Percentiles rank a stretch among this genome's conserved stretches.
Conservation (phyloP, 257 asterid genomes). For the Sherardia arvensis region DNA sequence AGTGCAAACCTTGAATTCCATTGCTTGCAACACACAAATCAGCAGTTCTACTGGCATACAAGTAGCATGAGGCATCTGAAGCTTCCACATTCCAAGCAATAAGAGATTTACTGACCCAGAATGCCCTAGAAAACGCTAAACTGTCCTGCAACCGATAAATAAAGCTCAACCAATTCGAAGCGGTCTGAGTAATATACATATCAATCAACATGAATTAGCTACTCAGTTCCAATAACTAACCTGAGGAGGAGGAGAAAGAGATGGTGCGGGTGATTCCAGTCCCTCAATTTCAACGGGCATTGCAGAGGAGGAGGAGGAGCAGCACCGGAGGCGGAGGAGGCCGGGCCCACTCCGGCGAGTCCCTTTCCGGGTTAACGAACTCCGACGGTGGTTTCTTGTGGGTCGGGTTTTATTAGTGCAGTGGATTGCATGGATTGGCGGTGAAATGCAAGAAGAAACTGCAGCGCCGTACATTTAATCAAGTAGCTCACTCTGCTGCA, state of each 20-base stretch:
- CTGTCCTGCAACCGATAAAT: slow-evolving; percentile 40
- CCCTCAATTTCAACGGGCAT: slow-evolving; percentile 49
- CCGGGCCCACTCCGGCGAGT: slow-evolving; percentile 9
- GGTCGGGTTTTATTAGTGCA: background rate
- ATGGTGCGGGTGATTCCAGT: slow-evolving; percentile 21
- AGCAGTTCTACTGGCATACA: slow-evolving; percentile 71
- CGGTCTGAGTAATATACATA: background rate
- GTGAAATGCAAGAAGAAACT: background rate
- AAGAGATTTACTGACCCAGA: slow-evolving; percentile 65
- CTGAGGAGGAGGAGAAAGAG: slow-evolving; percentile 33
- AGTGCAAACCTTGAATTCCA: slow-evolving; percentile 50
- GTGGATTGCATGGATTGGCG: slow-evolving; percentile 2
- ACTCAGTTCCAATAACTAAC: slow-evolving; percentile 12
- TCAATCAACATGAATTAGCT: background rate
- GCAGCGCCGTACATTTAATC: slow-evolving; percentile 1
- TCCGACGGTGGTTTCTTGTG: background rate
- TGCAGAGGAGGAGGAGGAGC: slow-evolving; percentile 24
- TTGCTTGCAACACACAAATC: slow-evolving; percentile 38
- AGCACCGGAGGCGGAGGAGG: background rate
- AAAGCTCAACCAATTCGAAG: background rate
- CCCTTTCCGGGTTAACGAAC: slow-evolving; percentile 14
- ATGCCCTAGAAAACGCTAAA: slow-evolving; percentile 54
- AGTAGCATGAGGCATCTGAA: slow-evolving; percentile 53
- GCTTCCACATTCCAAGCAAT: slow-evolving; percentile 74
- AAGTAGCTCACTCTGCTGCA: background rate